phyloP scores from a whole-genome alignment of 805 yeast species.

The Candida methanosorbosa region DNA sequence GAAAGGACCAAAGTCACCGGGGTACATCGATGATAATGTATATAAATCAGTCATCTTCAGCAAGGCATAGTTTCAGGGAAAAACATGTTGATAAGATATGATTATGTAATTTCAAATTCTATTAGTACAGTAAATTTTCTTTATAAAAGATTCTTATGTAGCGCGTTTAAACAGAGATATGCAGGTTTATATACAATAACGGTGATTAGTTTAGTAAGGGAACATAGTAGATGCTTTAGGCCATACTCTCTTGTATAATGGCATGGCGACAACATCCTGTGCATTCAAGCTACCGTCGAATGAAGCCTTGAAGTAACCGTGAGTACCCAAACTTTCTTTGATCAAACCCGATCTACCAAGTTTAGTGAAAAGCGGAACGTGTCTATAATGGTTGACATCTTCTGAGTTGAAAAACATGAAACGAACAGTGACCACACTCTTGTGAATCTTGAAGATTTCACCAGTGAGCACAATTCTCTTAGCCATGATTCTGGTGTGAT shows the following conservation, averaged over 20 bases:
- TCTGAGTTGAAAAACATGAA: slow-evolving; percentile 95
- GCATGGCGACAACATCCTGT: slow-evolving; percentile 92
- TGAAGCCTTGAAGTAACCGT: slow-evolving; percentile 94
- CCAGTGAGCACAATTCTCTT: slow-evolving; percentile 90
- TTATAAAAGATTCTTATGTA: too few relatives aligned
- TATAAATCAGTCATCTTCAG: not conserved
- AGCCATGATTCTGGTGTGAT: slow-evolving; percentile 75
- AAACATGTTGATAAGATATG: not conserved
- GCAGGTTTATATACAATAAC: too few relatives aligned
- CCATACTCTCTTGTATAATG: slow-evolving; percentile 91
- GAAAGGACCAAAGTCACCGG: too few relatives aligned
- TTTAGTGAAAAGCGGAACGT: slow-evolving; percentile 87
- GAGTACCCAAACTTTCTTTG: slow-evolving; percentile 94
- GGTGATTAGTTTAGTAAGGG: too few relatives aligned
- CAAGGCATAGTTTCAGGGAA: not conserved
- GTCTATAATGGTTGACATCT: slow-evolving; percentile 83
- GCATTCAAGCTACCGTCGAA: slow-evolving; percentile 87
- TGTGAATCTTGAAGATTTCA: slow-evolving; percentile 91
- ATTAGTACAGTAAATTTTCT: too few relatives aligned
- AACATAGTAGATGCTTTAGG: slow-evolving; percentile 52
- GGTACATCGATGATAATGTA: too few relatives aligned
- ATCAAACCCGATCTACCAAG: slow-evolving; percentile 91
- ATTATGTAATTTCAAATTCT: not conserved
- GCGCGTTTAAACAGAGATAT: too few relatives aligned
- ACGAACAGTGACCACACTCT: slow-evolving; percentile 81